Conservation (phyloP, 2,329 filamentous ascomycete species). For the Xylariaceae sp. region DNA sequence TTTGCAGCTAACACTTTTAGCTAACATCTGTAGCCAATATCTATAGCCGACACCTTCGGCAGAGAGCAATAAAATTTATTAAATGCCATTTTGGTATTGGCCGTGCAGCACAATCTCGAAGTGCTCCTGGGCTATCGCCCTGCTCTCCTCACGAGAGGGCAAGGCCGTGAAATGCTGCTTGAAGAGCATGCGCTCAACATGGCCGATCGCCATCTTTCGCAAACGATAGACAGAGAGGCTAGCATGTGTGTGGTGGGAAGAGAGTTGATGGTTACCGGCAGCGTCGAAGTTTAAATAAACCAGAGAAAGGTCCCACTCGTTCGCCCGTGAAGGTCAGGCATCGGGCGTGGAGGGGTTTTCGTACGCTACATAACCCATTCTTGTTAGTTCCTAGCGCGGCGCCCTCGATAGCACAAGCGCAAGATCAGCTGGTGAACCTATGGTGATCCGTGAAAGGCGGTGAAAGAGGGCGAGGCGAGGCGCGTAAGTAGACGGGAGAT, state of each 20-base stretch:
- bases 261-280: neutral
- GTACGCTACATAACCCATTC: too few species aligned
- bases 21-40: too few species aligned
- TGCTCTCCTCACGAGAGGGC: slow-evolving; percentile 9
- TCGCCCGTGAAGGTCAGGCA: neutral
- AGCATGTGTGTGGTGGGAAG: neutral
- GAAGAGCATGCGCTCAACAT: neutral
- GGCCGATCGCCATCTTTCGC: slow-evolving; percentile 1
- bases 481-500: too few species aligned
- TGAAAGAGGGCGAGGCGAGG: too few species aligned
- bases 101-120: slow-evolving; percentile 5
- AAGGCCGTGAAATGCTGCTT: slow-evolving; percentile 5
- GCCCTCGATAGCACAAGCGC: too few species aligned
- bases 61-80: too few species aligned
- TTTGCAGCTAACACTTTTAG: too few species aligned
- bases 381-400: too few species aligned
- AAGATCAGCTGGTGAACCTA: too few species aligned
- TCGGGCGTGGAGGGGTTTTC: neutral
- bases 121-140: slow-evolving; percentile 11
- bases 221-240: neutral
- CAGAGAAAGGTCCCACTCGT: neutral
- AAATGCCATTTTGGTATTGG: too few species aligned
- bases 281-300: neutral
- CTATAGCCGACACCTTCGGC: too few species aligned
- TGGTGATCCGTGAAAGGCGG: too few species aligned